phyloP scores from a whole-genome alignment of 768 basidiomycete species.

The Lactarius quietus region DNA sequence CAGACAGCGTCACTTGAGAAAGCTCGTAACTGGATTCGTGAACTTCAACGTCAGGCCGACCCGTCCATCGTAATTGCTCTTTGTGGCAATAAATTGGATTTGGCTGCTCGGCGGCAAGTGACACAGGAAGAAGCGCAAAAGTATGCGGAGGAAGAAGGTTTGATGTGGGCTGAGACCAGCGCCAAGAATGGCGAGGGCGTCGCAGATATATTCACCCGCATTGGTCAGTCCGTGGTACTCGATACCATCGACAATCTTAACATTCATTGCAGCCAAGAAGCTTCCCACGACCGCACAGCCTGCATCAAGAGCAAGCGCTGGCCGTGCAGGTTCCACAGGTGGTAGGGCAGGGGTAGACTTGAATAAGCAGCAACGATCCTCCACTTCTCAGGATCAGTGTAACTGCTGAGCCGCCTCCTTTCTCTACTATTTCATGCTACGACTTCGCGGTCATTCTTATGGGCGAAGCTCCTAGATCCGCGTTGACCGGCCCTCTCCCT shows the following conservation, averaged over 20 bases:
- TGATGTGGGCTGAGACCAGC: slow-evolving; percentile 91
- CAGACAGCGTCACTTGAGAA: slow-evolving; percentile 89
- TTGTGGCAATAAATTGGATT: slow-evolving; percentile 93
- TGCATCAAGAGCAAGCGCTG: slow-evolving; percentile 52
- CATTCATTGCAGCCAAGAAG: slow-evolving; percentile 64
- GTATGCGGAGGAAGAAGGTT: slow-evolving; percentile 87
- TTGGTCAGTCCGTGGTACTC: slow-evolving; percentile 51
- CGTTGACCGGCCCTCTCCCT: slow-evolving; percentile 8
- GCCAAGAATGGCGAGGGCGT: slow-evolving; percentile 90
- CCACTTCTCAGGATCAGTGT: slow-evolving; percentile 62
- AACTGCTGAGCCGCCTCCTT: slow-evolving; percentile 54
- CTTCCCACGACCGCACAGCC: slow-evolving; percentile 78
- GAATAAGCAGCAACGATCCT: slow-evolving; percentile 55
- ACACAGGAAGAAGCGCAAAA: slow-evolving; percentile 86
- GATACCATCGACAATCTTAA: slow-evolving; percentile 2
- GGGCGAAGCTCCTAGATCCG: slow-evolving; percentile 16
- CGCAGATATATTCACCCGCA: slow-evolving; percentile 77
- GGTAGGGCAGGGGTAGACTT: slow-evolving; percentile 72
- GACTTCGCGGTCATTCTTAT: slow-evolving; percentile 13
- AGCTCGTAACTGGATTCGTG: slow-evolving; percentile 93
- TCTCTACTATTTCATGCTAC: slow-evolving; percentile 9
- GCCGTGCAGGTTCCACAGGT: slow-evolving; percentile 47
- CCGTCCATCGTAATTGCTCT: slow-evolving; percentile 95
- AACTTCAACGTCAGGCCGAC: slow-evolving; percentile 96
- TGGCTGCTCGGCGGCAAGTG: slow-evolving; percentile 80